Conservation (phyloP, 1,284 basidiomycete genomes). For the Amylostereum chailletii region DNA sequence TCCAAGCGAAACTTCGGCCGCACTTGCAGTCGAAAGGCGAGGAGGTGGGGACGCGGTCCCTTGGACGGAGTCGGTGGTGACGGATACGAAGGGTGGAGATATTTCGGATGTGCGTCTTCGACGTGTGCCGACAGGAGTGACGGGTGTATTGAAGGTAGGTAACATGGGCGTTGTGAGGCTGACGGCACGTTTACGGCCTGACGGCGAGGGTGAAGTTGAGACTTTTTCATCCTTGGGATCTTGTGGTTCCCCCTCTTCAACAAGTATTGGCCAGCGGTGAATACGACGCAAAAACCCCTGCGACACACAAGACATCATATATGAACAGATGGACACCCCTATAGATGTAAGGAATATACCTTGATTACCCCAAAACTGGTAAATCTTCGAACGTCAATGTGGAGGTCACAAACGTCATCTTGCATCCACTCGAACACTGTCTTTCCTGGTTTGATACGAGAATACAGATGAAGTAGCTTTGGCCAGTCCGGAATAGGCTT, state of each 20-base stretch:
- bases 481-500: constrained; percentile 71
- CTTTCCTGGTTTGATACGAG: constrained; percentile 76
- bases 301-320: not conserved
- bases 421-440: constrained; percentile 91
- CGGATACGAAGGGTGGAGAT: constrained; percentile 1
- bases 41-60: constrained; percentile 9
- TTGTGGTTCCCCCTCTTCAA: constrained; percentile 17
- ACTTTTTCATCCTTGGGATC: constrained; percentile 1
- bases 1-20: constrained; percentile 28
- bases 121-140: constrained; percentile 9
- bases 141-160: constrained; percentile 11
- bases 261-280: constrained; percentile 84
- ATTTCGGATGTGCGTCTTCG: constrained; percentile 13
- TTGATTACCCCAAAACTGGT: constrained; percentile 99
- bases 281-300: constrained; percentile 89
- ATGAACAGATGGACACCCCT: not conserved
- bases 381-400: constrained; percentile 89
- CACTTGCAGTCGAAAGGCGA: constrained; percentile 18
- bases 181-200: constrained; percentile 8
- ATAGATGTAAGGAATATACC: constrained; percentile 25
- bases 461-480: constrained; percentile 77
- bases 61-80: constrained; percentile 9
- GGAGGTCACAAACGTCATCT: constrained; percentile 56
- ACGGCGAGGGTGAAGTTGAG: constrained; percentile 9
- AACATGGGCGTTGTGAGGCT: constrained; percentile 13